These are phyloP conservation scores for Paramecium bursaria DNA, from an alignment of 73 alveolate genomes.

Conservation along the genomic window DNA sequence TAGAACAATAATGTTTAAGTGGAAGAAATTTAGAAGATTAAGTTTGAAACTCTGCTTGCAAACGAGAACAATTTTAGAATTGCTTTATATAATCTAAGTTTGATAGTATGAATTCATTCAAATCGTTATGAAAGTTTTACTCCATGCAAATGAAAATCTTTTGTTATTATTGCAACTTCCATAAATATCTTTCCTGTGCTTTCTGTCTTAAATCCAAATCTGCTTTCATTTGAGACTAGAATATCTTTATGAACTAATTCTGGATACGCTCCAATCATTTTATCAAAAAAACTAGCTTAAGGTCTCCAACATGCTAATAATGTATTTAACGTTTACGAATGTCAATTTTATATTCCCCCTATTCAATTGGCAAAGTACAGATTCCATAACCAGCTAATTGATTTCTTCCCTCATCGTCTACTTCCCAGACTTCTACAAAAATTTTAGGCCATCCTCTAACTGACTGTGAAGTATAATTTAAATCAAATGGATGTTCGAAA, in stretches of 20 bases:
- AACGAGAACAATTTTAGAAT: constrained; percentile 7
- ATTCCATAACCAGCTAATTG: constrained; percentile 85
- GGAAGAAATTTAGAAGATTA: neutral
- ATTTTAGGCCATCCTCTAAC: constrained; percentile 86
- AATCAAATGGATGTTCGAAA: constrained; percentile 83
- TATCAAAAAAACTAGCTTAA: constrained; percentile 71
- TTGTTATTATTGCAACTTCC: constrained; percentile 80
- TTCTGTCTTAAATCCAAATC: constrained; percentile 84
- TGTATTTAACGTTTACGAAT: constrained; percentile 58
- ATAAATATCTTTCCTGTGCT: constrained; percentile 82
- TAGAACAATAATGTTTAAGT: too few relatives aligned
- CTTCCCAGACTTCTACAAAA: constrained; percentile 85
- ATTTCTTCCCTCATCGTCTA: constrained; percentile 76
- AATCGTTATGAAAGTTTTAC: constrained; percentile 65
- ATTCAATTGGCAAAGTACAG: constrained; percentile 79
- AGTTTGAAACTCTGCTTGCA: constrained; percentile 7
- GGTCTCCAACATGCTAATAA: constrained; percentile 86
- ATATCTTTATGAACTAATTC: constrained; percentile 80
- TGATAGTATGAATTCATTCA: too few relatives aligned
- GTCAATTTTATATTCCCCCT: constrained; percentile 77
- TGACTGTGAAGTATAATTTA: constrained; percentile 72
- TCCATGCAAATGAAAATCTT: constrained; percentile 82
- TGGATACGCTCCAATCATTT: constrained; percentile 78
- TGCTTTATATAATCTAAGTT: constrained; percentile 33
- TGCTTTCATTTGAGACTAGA: constrained; percentile 74